Conservation (phyloP, 495 filamentous ascomycete species). For the Glarea lozoyensis region DNA sequence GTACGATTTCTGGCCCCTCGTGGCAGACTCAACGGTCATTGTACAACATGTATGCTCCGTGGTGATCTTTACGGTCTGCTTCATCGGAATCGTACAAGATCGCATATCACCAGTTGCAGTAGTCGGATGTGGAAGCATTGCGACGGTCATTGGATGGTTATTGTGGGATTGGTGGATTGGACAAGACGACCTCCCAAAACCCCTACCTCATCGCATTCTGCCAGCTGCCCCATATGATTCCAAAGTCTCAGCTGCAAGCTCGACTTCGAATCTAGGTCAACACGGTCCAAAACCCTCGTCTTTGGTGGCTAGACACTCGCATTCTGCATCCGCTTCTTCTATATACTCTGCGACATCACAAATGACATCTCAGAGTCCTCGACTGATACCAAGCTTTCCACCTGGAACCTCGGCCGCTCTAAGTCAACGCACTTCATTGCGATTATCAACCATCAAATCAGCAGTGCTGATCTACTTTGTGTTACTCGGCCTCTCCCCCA, state of each 20-base stretch:
- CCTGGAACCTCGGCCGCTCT: slow-evolving; percentile 24
- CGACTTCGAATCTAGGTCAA: slow-evolving; percentile 31
- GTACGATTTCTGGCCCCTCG: slow-evolving; percentile 96
- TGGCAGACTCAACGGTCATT: slow-evolving; percentile 92
- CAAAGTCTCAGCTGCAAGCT: slow-evolving; percentile 28
- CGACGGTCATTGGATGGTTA: slow-evolving; percentile 81
- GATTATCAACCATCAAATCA: slow-evolving; percentile 62
- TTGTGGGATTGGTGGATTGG: slow-evolving; percentile 87
- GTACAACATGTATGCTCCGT: slow-evolving; percentile 94
- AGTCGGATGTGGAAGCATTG: slow-evolving; percentile 71
- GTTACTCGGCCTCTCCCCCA: slow-evolving; percentile 82
- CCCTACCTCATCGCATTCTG: slow-evolving; percentile 20
- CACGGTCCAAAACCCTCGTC: slow-evolving; percentile 17
- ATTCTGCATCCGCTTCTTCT: slow-evolving; percentile 20
- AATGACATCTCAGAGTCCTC: slow-evolving; percentile 16
- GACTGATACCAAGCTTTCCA: slow-evolving; percentile 11
- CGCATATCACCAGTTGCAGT: slow-evolving; percentile 78
- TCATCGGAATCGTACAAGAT: slow-evolving; percentile 80
- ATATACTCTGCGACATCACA: slow-evolving; percentile 15
- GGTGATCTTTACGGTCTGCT: slow-evolving; percentile 87
- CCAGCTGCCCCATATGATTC: slow-evolving; percentile 24
- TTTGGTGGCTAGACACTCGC: slow-evolving; percentile 21
- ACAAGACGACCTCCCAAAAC: slow-evolving; percentile 37
- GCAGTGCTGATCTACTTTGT: slow-evolving; percentile 89
- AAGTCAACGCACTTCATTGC: slow-evolving; percentile 54